A percentile compares a stretch with the other conserved stretches of the same genome.
These are phyloP conservation scores for Cytospora chrysosperma DNA, from an alignment of 2,329 filamentous ascomycete genomes.

Conservation along the genomic window DNA sequence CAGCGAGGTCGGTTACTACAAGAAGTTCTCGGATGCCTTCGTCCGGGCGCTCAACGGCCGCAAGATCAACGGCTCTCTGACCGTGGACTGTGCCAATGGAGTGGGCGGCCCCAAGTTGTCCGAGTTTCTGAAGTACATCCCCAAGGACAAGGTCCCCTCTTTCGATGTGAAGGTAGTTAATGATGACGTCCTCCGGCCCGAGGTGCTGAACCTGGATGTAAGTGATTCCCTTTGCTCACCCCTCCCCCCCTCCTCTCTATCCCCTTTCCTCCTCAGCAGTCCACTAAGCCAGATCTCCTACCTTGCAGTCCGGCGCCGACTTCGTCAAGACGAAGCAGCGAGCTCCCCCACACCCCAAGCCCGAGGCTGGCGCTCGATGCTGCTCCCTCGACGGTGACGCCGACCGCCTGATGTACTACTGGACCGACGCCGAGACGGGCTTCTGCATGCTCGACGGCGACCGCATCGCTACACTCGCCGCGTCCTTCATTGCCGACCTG, in stretches of 20 bases:
- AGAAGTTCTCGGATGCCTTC: conserved; percentile 86
- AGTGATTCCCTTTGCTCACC: conserved; percentile 31
- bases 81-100: conserved; percentile 94
- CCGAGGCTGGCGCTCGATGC: conserved; percentile 72
- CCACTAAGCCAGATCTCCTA: conserved; percentile 23
- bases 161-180: conserved; percentile 87
- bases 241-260: no score
- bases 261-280: background rate
- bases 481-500: conserved; percentile 89
- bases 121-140: conserved; percentile 82
- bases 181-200: conserved; percentile 87
- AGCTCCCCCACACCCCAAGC: conserved; percentile 79
- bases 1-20: conserved; percentile 90
- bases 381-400: conserved; percentile 95
- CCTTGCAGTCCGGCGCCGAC: conserved; percentile 79
- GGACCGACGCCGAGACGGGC: conserved; percentile 73
- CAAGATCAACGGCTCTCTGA: conserved; percentile 71
- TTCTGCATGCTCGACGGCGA: conserved; percentile 96
- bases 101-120: conserved; percentile 89
- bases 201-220: conserved; percentile 85
- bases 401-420: conserved; percentile 95
- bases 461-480: conserved; percentile 90
- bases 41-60: conserved; percentile 76
- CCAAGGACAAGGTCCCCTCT: conserved; percentile 63
- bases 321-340: conserved; percentile 97